These are phyloP conservation scores for Rhodomyrtus tomentosa DNA, from an alignment of 345 rosid genomes.

Conservation along the genomic window DNA sequence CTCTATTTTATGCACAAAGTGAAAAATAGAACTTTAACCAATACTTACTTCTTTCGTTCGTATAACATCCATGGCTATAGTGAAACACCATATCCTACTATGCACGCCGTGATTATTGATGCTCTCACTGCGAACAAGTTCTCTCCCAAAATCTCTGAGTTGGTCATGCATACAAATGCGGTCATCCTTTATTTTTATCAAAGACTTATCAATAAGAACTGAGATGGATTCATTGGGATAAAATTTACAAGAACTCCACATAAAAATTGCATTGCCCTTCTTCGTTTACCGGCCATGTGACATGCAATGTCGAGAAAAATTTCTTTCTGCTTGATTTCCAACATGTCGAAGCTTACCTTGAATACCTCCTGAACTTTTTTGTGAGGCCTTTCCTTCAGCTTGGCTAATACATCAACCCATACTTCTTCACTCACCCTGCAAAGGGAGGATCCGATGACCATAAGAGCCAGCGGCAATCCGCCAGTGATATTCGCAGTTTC, in stretches of 20 bases:
- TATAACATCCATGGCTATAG: background rate
- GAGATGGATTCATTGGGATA: background rate
- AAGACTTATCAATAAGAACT: background rate
- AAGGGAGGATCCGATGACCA: background rate
- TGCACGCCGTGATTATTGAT: background rate
- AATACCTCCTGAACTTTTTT: background rate
- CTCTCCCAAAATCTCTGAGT: background rate
- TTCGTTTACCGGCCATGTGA: background rate
- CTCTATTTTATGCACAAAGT: background rate
- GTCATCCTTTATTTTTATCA: background rate
- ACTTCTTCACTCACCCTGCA: background rate
- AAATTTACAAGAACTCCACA: background rate
- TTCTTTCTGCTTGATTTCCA: background rate
- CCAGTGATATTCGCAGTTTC: background rate
- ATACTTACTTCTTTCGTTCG: background rate
- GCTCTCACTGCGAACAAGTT: background rate
- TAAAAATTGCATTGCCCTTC: background rate
- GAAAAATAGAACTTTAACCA: background rate
- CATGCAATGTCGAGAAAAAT: conserved; percentile 1
- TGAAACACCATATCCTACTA: background rate
- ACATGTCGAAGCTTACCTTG: background rate
- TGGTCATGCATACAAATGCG: background rate
- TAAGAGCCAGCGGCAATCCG: background rate
- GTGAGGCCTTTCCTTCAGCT: background rate
- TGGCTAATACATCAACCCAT: background rate